Conservation (phyloP, 176 grass and related monocot species). For the Stipa capillata region DNA sequence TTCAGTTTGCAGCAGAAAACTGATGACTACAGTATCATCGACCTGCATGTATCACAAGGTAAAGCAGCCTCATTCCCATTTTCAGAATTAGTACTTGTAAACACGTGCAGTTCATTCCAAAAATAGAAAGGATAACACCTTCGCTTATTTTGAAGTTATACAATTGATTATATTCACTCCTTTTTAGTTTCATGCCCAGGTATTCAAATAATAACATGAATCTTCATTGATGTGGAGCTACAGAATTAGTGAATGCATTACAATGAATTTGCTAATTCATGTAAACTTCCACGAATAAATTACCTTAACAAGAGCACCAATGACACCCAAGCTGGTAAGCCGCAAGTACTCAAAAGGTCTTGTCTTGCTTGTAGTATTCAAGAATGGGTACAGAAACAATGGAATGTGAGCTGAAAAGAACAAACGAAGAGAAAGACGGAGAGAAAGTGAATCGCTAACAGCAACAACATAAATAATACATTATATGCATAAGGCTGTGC, state of each 20-base stretch:
- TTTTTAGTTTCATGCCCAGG: neutral
- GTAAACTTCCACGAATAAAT: neutral
- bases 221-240: neutral
- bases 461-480: neutral
- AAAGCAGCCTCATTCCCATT: neutral
- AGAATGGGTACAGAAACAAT: constrained; percentile 83
- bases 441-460: neutral
- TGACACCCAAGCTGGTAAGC: constrained; percentile 93
- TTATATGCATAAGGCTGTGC: neutral
- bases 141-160: neutral
- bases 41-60: constrained; percentile 42
- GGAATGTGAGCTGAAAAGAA: constrained; percentile 82
- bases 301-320: constrained; percentile 98
- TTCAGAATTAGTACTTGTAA: neutral
- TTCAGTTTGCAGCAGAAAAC: constrained; percentile 99
- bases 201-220: neutral
- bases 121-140: neutral
- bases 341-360: constrained; percentile 94
- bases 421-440: neutral
- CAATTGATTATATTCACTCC: neutral
- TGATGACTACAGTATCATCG: constrained; percentile 95
- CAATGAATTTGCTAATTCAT: neutral
- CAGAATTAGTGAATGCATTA: neutral
- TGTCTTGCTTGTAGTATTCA: constrained; percentile 97
- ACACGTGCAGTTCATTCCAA: neutral